Evolutionary conservation across 768 basidiomycete genomes (phyloP).

Genomic region (Suillus hirtellus): DNA sequence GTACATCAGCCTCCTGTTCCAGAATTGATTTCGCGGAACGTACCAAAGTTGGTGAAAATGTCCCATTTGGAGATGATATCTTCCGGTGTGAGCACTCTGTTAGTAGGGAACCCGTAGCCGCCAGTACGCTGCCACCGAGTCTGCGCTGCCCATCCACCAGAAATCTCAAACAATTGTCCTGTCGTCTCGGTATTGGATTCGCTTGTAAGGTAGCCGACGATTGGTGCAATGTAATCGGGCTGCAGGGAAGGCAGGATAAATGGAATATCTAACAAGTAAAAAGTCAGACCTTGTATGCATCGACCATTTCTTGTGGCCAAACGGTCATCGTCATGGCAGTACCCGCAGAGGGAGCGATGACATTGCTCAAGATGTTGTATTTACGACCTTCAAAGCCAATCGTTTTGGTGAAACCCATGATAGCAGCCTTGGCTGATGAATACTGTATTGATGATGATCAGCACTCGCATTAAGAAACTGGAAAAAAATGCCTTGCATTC

Average conservation of each 20-base stretch:
- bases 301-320: conserved; percentile 84
- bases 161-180: conserved; percentile 81
- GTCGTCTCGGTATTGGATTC: conserved; percentile 74
- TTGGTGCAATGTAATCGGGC: conserved; percentile 90
- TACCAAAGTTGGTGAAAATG: conserved; percentile 82
- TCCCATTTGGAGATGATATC: conserved; percentile 79
- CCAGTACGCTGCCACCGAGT: conserved; percentile 91
- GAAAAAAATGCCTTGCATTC: conserved; percentile 50
- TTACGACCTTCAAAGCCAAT: conserved; percentile 90
- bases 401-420: conserved; percentile 87
- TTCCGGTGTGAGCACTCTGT: conserved; percentile 75
- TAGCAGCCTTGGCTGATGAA: conserved; percentile 89
- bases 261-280: neutral
- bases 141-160: conserved; percentile 90
- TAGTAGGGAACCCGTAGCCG: conserved; percentile 85
- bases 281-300: conserved; percentile 74
- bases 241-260: conserved; percentile 26
- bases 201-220: conserved; percentile 89
- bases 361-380: conserved; percentile 88
- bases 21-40: conserved; percentile 22
- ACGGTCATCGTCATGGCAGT: conserved; percentile 90
- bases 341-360: conserved; percentile 84
- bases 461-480: neutral
- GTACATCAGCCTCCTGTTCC: conserved; percentile 5
- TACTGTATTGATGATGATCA: conserved; percentile 48